These are phyloP conservation scores for Lactarius akahatsu DNA, from an alignment of 768 basidiomycete species.

Conservation along the genomic window DNA sequence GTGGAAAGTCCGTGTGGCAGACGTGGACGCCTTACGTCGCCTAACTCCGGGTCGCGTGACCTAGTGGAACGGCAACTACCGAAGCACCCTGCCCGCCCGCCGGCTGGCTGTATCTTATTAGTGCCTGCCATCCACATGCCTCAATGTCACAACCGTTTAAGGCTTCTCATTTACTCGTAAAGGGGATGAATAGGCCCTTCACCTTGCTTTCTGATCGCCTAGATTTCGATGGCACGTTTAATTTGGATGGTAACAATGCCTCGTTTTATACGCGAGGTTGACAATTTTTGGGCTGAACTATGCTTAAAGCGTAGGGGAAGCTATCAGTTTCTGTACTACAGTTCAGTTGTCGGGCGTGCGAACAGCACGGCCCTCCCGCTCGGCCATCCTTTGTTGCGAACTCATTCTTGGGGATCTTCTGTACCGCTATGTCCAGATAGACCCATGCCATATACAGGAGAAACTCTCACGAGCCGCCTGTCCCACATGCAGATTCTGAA, in stretches of 20 bases:
- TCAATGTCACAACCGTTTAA: constrained; percentile 6
- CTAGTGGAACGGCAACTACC: constrained; percentile 8
- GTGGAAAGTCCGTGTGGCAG: neutral
- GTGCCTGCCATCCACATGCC: neutral
- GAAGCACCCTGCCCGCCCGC: neutral
- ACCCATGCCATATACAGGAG: neutral
- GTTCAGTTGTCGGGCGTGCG: neutral
- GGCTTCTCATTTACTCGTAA: neutral
- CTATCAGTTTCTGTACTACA: neutral
- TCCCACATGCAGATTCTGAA: neutral
- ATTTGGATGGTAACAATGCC: constrained; percentile 1
- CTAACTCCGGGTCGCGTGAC: neutral
- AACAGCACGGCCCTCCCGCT: neutral
- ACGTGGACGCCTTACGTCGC: neutral
- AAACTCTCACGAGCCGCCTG: neutral
- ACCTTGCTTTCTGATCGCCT: constrained; percentile 5
- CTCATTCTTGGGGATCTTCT: neutral
- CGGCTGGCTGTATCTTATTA: neutral
- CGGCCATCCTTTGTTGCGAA: neutral
- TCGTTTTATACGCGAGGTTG: constrained; percentile 4
- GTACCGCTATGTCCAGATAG: too few relatives aligned
- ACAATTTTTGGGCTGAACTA: neutral
- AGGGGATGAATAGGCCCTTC: constrained; percentile 8
- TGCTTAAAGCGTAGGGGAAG: constrained; percentile 5
- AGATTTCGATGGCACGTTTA: neutral